phyloP scores from a whole-genome alignment of 2,329 filamentous ascomycete species.

The Apiospora sp. region DNA sequence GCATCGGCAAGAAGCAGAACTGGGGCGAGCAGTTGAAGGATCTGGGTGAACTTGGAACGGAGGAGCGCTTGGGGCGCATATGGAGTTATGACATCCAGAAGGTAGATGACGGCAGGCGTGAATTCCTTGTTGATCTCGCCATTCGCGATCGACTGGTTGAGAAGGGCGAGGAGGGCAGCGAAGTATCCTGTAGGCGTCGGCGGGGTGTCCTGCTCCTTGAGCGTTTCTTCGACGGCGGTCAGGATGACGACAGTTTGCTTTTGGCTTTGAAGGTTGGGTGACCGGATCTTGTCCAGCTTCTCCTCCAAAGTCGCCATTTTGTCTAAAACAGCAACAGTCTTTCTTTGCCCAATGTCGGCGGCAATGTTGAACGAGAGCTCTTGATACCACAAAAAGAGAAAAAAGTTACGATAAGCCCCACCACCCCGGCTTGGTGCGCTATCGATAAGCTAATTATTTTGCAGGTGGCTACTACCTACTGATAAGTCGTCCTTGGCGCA shows the following conservation, averaged over 20 bases:
- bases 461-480: neutral
- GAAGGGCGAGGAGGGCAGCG: conserved; percentile 88
- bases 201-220: conserved; percentile 85
- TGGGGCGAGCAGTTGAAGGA: conserved; percentile 85
- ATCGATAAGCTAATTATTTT: conserved; percentile 11
- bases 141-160: conserved; percentile 76
- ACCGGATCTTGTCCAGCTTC: conserved; percentile 96
- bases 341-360: conserved; percentile 21
- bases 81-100: conserved; percentile 90
- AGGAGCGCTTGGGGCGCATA: conserved; percentile 86
- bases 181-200: conserved; percentile 92
- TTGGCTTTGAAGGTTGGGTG: conserved; percentile 94
- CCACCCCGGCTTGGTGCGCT: conserved; percentile 19
- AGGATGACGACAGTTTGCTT: conserved; percentile 89
- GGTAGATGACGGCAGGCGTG: conserved; percentile 87
- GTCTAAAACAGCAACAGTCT: conserved; percentile 30
- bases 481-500: neutral
- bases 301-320: conserved; percentile 73
- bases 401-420: conserved; percentile 23
- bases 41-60: conserved; percentile 93
- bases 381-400: conserved; percentile 21
- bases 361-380: conserved; percentile 19
- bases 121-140: conserved; percentile 82
- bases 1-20: conserved; percentile 81
- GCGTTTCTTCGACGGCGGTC: conserved; percentile 89